Evolutionary conservation across 2,329 filamentous ascomycete genomes (phyloP), one percentile per base, ranked within the genome.

Genomic region (Knufia fluminis): DNA sequence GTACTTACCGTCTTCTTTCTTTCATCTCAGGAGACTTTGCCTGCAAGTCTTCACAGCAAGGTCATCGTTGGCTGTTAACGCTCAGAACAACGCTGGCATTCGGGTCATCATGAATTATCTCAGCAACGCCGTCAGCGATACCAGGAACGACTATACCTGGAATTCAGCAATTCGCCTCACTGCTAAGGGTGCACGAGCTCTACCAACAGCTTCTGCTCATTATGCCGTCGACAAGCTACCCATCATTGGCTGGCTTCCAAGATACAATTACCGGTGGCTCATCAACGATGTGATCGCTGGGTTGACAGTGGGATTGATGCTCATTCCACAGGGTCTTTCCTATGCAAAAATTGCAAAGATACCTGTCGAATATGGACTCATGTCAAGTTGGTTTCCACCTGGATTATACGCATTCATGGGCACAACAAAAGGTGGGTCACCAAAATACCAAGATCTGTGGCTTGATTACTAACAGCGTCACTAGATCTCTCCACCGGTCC

Each of bases 331-430:
- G 58, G 76, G 74, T 2, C 60, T 82, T n/a, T 76, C 78, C 0
- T 82, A 81, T 56, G 78, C 79, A 2, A 77, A 79, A 56, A 77
- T 82, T 50, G 79, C 79, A 3, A 77, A 71, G 0, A 79, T 82
- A 9, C 77, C 78, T 0, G 75, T 80, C 17, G 74, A 80, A 55
- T 75, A 79, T 59, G 78, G 78, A 0, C 65, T 82, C 7, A 77
- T 78, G 64, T 77, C 77, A 0, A 74, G 72, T 51, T 82, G 78
- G 77, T 58, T 81, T 4, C 78, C 78, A 0, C 71, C 75, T 1
- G 68, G 71, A 0, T 62, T 82, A 14, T 80, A 78, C 55, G 72
- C 78, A 1, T 73, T 81, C 48, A 77, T 81, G 68, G 78, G 78
- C 0, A 80, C 78, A 0, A 79, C 78, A 0, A 82, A 81, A 62